Percentiles rank a stretch among this genome's conserved stretches.
Evolutionary conservation across 306 rosid genomes (phyloP).

Genomic region (Vicia faba): DNA sequence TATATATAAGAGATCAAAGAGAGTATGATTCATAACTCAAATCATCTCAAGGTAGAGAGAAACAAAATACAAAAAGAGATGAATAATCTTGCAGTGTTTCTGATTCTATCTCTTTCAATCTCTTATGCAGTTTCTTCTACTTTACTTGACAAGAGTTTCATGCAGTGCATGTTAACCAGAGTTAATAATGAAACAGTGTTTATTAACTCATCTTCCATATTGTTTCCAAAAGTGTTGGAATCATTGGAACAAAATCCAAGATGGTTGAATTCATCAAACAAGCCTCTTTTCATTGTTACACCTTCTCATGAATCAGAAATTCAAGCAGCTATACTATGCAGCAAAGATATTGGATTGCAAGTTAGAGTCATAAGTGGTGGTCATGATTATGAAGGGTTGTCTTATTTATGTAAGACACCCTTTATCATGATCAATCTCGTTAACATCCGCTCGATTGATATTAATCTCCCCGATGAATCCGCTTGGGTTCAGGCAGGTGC

Average conservation of each 20-base stretch:
- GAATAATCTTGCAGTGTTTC: slow-evolving; percentile 21
- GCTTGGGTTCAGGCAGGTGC: slow-evolving; percentile 73
- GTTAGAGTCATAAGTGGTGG: slow-evolving; percentile 60
- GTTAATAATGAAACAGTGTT: slow-evolving; percentile 16
- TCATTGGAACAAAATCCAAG: slow-evolving; percentile 57
- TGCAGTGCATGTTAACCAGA: slow-evolving; percentile 39
- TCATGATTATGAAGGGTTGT: slow-evolving; percentile 60
- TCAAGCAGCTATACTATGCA: slow-evolving; percentile 52
- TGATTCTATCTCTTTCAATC: slow-evolving; percentile 41
- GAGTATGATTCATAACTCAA: no score
- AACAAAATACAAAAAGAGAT: slow-evolving; percentile 6
- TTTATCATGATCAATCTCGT: slow-evolving; percentile 51
- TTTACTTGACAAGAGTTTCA: slow-evolving; percentile 37
- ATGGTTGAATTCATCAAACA: slow-evolving; percentile 50
- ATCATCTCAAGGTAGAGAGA: background rate
- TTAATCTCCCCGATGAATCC: slow-evolving; percentile 46
- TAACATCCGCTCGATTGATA: slow-evolving; percentile 35
- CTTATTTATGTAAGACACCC: slow-evolving; percentile 40
- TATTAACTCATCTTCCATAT: slow-evolving; percentile 38
- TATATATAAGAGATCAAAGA: no score
- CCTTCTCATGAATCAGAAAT: slow-evolving; percentile 54
- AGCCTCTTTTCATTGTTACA: slow-evolving; percentile 49
- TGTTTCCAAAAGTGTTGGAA: slow-evolving; percentile 33
- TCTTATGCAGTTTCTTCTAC: slow-evolving; percentile 24
- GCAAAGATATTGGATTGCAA: slow-evolving; percentile 44